Conservation (phyloP, 495 filamentous ascomycete genomes). For the Lichina pygmaea region DNA sequence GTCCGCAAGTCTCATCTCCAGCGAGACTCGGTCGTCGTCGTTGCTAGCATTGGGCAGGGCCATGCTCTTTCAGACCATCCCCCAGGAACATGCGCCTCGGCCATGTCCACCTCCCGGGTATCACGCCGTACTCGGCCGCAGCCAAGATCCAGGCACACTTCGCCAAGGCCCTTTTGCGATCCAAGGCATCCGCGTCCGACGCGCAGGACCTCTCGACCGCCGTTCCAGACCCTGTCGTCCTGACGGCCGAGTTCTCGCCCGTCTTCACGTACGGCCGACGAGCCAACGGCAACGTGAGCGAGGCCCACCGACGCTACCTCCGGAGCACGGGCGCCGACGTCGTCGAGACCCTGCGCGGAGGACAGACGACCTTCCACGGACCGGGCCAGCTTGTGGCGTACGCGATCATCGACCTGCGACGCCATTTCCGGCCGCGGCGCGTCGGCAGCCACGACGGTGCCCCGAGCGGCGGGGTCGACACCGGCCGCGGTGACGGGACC, state of each 20-base stretch:
- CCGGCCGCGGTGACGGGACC: neutral
- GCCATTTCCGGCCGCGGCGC: constrained; percentile 17
- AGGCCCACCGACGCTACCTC: constrained; percentile 14
- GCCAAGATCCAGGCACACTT: constrained; percentile 16
- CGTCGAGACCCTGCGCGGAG: constrained; percentile 48
- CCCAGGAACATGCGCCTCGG: constrained; percentile 22
- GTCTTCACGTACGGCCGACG: constrained; percentile 82
- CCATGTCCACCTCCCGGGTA: constrained; percentile 40
- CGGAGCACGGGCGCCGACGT: constrained; percentile 27
- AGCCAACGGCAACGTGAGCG: constrained; percentile 24
- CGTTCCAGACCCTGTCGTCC: constrained; percentile 37
- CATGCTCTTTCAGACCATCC: neutral
- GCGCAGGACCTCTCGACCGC: constrained; percentile 10
- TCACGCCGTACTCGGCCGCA: constrained; percentile 18
- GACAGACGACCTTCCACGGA: constrained; percentile 85
- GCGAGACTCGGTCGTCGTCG: too few relatives aligned
- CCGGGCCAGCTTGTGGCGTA: constrained; percentile 82
- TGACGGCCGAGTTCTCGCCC: constrained; percentile 63
- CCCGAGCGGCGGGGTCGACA: neutral
- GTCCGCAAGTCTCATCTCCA: too few relatives aligned
- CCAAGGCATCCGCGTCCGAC: constrained; percentile 13
- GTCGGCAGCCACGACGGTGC: neutral
- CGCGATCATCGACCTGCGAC: constrained; percentile 52
- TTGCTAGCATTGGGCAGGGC: too few relatives aligned
- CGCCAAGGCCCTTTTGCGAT: constrained; percentile 17